Evolutionary conservation across 768 basidiomycete species (phyloP), one percentile per base, ranked within the genome.

Genomic region (Floccularia luteovirens): DNA sequence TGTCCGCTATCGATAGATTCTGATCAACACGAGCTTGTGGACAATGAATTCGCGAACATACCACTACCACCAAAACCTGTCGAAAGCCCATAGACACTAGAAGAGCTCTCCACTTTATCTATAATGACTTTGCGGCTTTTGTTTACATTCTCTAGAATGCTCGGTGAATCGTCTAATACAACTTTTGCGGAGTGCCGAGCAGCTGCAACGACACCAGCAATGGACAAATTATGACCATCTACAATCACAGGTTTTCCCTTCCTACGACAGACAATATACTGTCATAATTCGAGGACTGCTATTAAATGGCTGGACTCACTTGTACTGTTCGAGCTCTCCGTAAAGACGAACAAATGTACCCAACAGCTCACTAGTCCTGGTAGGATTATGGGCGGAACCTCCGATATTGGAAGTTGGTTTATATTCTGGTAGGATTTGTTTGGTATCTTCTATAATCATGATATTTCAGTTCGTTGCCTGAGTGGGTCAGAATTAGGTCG

Each of bases 41-140:
- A 24, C 38, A 36, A 17, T 35, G 16, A 38, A 42, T 43, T 34
- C 11, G 27, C 31, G 24, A 10, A 57, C 66, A 27, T 44, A 66
- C 82, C 81, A 51, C 79, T 82, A 4, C 84, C 85, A 30, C 85
- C 83, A 48, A 82, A 86, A 24, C 85, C 85, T 3, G 85, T 86
- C 35, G 82, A 85, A 24, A 91, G 69, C 4, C 89, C 89, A 52
- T 91, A 91, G 14, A 91, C 74, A 47, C 82, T 85, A 22, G 77
- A 73, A 12, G 78, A 75, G 5, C 64, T 66, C 21, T 68, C 74
- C 13, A 90, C 76, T 57, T 89, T 89, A 52, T 72, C 67, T 1
- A 75, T 61, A 24, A 89, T 82, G 51, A 84, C 77, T 34, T 70
- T 62, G 14, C 85, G 77, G 42, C 77, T 80, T 51, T 75, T 75